Evolutionary conservation across 129 eudicot genomes (phyloP), one percentile per base, ranked within the genome.

Genomic region (Kitagawia praeruptora): DNA sequence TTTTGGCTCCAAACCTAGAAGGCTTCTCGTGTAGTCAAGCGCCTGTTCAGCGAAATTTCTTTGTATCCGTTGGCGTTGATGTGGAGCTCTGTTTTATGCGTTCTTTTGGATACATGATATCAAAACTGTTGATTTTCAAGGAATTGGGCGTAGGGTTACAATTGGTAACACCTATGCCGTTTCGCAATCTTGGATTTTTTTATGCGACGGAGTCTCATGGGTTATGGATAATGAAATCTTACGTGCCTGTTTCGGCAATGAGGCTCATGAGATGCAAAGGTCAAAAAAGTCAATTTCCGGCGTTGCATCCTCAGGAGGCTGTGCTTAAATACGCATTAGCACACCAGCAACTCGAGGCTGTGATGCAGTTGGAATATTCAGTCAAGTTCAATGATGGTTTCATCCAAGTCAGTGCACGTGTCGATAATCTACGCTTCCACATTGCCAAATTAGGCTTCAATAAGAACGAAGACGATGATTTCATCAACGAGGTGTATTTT

Each of bases 311-410:
- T 23, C 86, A 87, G 76, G 97, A 95, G 70, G 83, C 93, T 39
- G 89, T 91, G 79, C 90, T 95, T 71, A 90, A 85, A 69, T 92
- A 95, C 85, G 88, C 94, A 3, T 7, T 95, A 44, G 97, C 96
- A 13, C 98, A 95, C 82, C 98, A 95, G 81, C 97, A 90, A 64
- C 77, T 95, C 9, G 98, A 95, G 83, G 94, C 89, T 41, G 92
- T 87, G 5, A 78, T 92, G 63, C 97, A 95, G 61, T 23, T 95
- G 78, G 98, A 95, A 82, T 95, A 95, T 80, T 80, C 90, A 48
- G 85, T 92, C 40, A 84, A 27, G 9, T 85, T 81, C 75, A 53
- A 70, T 21, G 97, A 95, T 0, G 83, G 74, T 4, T 89, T 75
- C 44, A 85, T 95, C 34, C 84, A 87, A 45, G 97, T 95, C n/a